phyloP scores from a whole-genome alignment of 108 stramenopile species.

The Schizochytrium sp. region DNA sequence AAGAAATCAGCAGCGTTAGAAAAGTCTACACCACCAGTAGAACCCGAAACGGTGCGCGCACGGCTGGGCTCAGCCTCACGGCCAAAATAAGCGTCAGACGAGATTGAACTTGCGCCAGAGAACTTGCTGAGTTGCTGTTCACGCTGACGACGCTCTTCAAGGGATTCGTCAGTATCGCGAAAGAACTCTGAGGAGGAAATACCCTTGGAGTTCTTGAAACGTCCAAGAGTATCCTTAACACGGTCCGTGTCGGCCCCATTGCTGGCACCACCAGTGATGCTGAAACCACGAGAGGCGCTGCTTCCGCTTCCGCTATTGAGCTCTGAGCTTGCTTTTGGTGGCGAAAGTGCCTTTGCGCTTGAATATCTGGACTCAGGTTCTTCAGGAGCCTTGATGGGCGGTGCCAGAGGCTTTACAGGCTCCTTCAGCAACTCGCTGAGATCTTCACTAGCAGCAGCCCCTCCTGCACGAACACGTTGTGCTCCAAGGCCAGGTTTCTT shows the following conservation, averaged over 20 bases:
- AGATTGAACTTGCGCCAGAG: background rate
- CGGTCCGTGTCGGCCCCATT: background rate
- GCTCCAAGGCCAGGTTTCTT: constrained; percentile 41
- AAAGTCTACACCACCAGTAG: background rate
- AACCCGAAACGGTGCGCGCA: background rate
- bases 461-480: constrained; percentile 10
- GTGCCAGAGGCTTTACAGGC: background rate
- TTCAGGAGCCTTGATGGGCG: background rate
- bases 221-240: background rate
- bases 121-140: constrained; percentile 40
- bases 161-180: constrained; percentile 6
- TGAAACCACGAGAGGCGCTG: background rate
- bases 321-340: background rate
- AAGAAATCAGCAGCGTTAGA: constrained; percentile 52
- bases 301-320: background rate
- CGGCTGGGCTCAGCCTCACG: background rate
- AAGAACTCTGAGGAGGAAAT: constrained; percentile 34
- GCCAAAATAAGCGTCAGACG: constrained; percentile 35
- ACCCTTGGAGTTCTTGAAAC: constrained; percentile 55
- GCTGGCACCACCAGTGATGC: constrained; percentile 21
- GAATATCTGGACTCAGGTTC: constrained; percentile 9
- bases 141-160: constrained; percentile 25
- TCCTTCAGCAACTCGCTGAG: constrained; percentile 1
- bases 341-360: background rate
- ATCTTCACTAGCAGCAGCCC: constrained; percentile 41